Conservation (phyloP, 352 stramenopile genomes). For the Pythium insidiosum region DNA sequence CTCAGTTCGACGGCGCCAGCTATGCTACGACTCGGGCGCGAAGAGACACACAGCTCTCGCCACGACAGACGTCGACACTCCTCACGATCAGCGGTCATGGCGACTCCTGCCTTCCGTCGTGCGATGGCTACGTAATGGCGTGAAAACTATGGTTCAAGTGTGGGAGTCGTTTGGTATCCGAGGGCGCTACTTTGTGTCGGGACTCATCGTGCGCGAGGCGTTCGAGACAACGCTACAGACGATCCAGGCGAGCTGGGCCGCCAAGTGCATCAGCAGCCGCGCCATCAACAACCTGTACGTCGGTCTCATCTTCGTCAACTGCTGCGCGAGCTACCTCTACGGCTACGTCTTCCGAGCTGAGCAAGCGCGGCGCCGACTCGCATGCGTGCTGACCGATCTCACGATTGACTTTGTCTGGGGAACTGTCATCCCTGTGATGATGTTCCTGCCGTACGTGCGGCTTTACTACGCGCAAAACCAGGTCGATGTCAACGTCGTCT, state of each 20-base stretch:
- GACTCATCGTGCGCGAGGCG: not conserved
- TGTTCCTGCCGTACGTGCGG: conserved; percentile 10
- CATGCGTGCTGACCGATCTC: conserved; percentile 5
- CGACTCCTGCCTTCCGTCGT: too few species aligned
- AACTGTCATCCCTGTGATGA: conserved; percentile 10
- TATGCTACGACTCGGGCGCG: too few species aligned
- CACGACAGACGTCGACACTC: too few species aligned
- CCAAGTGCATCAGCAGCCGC: conserved; percentile 4
- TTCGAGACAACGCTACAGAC: conserved; percentile 2
- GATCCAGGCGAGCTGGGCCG: not conserved
- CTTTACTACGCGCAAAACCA: not conserved
- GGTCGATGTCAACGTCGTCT: not conserved
- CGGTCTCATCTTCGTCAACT: conserved; percentile 10
- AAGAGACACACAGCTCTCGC: too few species aligned
- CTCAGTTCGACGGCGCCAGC: too few species aligned
- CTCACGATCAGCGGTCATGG: too few species aligned
- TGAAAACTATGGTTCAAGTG: too few species aligned
- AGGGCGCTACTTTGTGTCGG: conserved; percentile 9
- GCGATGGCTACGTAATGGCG: too few species aligned
- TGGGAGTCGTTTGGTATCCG: conserved; percentile 4
- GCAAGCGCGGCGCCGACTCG: not conserved
- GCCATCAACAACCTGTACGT: conserved; percentile 4
- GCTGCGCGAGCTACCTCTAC: not conserved
- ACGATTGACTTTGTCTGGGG: conserved; percentile 13
- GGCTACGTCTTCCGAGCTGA: not conserved